Conservation (phyloP, 176 grass and related monocot species). For the Aechmea fasciata region DNA sequence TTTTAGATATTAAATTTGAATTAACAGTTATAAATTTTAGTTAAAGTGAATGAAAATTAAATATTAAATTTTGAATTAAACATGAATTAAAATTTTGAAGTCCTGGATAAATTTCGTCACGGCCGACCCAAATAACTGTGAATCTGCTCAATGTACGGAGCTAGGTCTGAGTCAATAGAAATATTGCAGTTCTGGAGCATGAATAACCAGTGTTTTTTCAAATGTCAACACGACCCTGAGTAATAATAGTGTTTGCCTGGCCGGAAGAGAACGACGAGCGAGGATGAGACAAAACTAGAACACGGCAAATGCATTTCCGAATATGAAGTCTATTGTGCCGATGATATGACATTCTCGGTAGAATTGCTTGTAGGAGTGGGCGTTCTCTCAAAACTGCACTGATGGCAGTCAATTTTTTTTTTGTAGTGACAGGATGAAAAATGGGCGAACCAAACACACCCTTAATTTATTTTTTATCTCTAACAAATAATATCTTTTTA, state of each 20-base stretch:
- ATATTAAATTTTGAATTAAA: no score
- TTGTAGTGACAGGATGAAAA: no score
- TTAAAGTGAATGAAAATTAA: no score
- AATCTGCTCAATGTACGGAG: not conserved
- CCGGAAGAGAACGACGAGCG: slow-evolving; percentile 28
- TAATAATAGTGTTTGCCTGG: slow-evolving; percentile 50
- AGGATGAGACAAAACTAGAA: slow-evolving; percentile 9
- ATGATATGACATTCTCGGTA: no score
- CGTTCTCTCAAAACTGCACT: no score
- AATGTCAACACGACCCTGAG: slow-evolving; percentile 39
- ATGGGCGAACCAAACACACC: no score
- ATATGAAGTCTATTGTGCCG: slow-evolving; percentile 9
- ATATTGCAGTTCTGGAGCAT: slow-evolving; percentile 52
- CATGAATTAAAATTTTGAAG: not conserved
- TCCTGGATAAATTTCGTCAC: slow-evolving; percentile 48
- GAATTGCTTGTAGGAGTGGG: no score
- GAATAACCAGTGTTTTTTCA: slow-evolving; percentile 50
- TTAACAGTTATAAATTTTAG: no score
- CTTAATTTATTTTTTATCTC: no score
- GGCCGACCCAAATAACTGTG: slow-evolving; percentile 63
- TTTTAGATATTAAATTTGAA: no score
- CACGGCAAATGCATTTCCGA: slow-evolving; percentile 62
- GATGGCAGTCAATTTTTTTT: no score
- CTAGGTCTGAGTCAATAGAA: slow-evolving; percentile 14
- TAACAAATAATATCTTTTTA: no score